Percentiles rank a stretch among this genome's conserved stretches.
Evolutionary conservation across 164 flowering plant species (phyloP).

Genomic region (Santalum album): DNA sequence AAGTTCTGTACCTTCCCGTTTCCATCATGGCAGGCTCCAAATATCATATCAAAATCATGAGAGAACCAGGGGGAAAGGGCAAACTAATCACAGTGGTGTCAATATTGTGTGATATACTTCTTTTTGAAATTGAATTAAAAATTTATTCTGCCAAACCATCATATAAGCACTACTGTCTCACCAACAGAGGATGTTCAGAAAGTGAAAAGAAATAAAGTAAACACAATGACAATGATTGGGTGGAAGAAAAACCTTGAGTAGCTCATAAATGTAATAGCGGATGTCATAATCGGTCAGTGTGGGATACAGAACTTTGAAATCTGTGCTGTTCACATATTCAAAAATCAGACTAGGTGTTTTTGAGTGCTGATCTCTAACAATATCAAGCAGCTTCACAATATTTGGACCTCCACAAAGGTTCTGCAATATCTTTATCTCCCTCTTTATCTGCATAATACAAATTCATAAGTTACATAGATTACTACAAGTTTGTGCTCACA

Average conservation of each 20-base stretch:
- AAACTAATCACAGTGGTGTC: no score
- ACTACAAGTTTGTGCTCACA: no score
- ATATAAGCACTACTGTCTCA: no score
- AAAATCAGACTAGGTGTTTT: slow-evolving; percentile 74
- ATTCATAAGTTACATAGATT: not conserved
- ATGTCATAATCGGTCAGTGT: slow-evolving; percentile 72
- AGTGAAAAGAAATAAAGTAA: not conserved
- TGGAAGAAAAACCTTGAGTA: slow-evolving; percentile 49
- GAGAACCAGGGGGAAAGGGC: no score
- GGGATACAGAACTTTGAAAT: slow-evolving; percentile 66
- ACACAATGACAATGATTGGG: not conserved
- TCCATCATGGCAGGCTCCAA: no score
- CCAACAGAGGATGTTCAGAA: no score
- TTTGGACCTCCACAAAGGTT: slow-evolving; percentile 88
- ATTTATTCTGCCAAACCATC: no score
- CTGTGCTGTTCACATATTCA: slow-evolving; percentile 71
- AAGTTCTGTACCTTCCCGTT: no score
- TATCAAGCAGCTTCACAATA: slow-evolving; percentile 64
- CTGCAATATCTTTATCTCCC: slow-evolving; percentile 84
- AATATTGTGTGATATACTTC: no score
- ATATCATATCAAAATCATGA: no score
- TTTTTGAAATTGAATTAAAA: no score
- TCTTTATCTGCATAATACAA: slow-evolving; percentile 53
- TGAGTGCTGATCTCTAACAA: slow-evolving; percentile 68
- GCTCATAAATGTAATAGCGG: slow-evolving; percentile 73